Percentiles rank a stretch among this genome's conserved stretches.
Evolutionary conservation across 2,329 filamentous ascomycete species (phyloP).

Genomic region (Sporothrix mexicana): DNA sequence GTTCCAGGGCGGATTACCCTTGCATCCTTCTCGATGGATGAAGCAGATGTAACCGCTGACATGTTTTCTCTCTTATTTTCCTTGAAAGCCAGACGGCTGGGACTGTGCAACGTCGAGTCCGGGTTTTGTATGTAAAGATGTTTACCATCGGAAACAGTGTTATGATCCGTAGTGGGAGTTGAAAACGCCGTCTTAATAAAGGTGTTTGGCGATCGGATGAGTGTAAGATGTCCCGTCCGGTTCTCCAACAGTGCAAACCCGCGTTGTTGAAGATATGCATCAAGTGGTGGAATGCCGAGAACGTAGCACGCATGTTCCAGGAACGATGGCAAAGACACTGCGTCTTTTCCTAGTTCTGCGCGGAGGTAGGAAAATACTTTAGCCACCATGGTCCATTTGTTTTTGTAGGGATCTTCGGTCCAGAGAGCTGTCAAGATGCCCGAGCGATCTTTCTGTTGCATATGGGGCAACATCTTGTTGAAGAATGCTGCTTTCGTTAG

Average conservation of each 20-base stretch:
- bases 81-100: too few species aligned
- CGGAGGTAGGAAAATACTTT: background rate
- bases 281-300: background rate
- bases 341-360: slow-evolving; percentile 9
- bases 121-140: too few species aligned
- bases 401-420: slow-evolving; percentile 11
- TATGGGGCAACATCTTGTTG: background rate
- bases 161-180: background rate
- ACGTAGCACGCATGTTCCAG: background rate
- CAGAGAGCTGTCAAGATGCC: background rate
- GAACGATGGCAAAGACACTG: background rate
- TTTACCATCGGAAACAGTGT: too few species aligned
- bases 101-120: too few species aligned
- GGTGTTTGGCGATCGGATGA: background rate
- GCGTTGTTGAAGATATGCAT: slow-evolving; percentile 1
- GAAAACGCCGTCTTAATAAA: background rate
- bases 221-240: background rate
- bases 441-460: background rate
- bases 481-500: background rate
- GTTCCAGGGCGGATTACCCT: too few species aligned
- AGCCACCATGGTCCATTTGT: background rate
- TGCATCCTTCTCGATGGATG: too few species aligned
- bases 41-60: too few species aligned
- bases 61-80: too few species aligned
- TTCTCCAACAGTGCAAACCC: slow-evolving; percentile 6